Percentiles rank a stretch among this genome's conserved stretches.
Conservation (phyloP, 306 rosid genomes). For the Hippophae tibetana region DNA sequence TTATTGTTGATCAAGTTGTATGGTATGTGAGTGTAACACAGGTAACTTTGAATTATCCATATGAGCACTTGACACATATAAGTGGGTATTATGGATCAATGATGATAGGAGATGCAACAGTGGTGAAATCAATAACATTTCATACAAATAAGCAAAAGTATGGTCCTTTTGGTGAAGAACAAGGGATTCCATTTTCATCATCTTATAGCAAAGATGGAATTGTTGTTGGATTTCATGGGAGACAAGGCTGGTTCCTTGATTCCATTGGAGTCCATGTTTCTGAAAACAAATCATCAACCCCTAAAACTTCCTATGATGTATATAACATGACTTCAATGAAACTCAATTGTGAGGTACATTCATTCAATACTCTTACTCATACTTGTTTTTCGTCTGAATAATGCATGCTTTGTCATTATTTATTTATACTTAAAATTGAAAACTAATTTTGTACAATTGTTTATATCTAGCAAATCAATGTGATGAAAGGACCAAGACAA, state of each 20-base stretch:
- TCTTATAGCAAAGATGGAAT: conserved; percentile 3
- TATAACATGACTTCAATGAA: background rate
- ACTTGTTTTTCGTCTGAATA: too few relatives aligned
- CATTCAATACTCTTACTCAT: too few relatives aligned
- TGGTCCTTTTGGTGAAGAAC: conserved; percentile 17
- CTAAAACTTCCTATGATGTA: background rate
- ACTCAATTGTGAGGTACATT: too few relatives aligned
- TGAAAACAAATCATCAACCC: background rate
- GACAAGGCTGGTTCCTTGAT: conserved; percentile 5
- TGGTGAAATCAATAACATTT: conserved; percentile 6
- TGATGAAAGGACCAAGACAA: too few relatives aligned
- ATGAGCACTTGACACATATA: conserved; percentile 8
- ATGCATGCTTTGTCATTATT: too few relatives aligned
- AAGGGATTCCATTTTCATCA: conserved; percentile 11
- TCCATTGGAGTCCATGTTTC: conserved; percentile 7
- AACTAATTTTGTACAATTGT: too few relatives aligned
- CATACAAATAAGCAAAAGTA: conserved; percentile 12
- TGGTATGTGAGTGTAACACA: background rate
- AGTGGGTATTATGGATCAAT: conserved; percentile 16
- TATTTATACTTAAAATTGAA: too few relatives aligned
- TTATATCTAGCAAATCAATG: too few relatives aligned
- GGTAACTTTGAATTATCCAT: conserved; percentile 10
- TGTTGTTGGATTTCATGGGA: conserved; percentile 14
- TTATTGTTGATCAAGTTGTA: background rate
- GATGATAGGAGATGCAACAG: conserved; percentile 2